phyloP scores from a whole-genome alignment of 2,329 filamentous ascomycete species.

The Verticillium nubilum region DNA sequence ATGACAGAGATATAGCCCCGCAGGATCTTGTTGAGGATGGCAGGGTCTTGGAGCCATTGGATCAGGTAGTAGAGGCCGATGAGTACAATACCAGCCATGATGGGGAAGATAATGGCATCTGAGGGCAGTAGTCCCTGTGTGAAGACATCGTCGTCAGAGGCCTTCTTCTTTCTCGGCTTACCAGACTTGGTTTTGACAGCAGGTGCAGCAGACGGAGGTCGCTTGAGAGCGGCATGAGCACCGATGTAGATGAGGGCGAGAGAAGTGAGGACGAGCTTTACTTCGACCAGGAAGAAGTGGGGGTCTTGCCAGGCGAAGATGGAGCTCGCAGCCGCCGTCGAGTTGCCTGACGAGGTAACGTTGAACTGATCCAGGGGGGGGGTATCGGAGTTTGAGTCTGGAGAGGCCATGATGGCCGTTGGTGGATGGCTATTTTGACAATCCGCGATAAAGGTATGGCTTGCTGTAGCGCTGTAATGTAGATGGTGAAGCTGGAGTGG shows the following conservation, averaged over 20 bases:
- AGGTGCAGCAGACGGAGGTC: slow-evolving; percentile 72
- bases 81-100: slow-evolving; percentile 69
- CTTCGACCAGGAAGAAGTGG: slow-evolving; percentile 39
- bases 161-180: slow-evolving; percentile 39
- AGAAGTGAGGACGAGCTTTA: slow-evolving; percentile 55
- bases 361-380: slow-evolving; percentile 21
- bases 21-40: slow-evolving; percentile 75
- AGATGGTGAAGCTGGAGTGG: too few relatives aligned
- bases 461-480: too few relatives aligned
- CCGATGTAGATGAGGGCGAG: slow-evolving; percentile 80
- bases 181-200: slow-evolving; percentile 13
- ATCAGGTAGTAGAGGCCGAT: slow-evolving; percentile 80
- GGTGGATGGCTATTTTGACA: neutral
- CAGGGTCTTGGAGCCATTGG: slow-evolving; percentile 79
- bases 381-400: slow-evolving; percentile 4
- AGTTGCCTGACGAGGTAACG: slow-evolving; percentile 17
- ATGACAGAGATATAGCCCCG: slow-evolving; percentile 78
- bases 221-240: slow-evolving; percentile 76
- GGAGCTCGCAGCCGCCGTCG: slow-evolving; percentile 21
- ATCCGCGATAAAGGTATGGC: too few relatives aligned
- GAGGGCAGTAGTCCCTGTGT: slow-evolving; percentile 62
- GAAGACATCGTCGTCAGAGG: slow-evolving; percentile 34
- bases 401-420: slow-evolving; percentile 7
- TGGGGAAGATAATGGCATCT: slow-evolving; percentile 80
- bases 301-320: slow-evolving; percentile 21